A percentile compares a stretch with the other conserved stretches of the same genome.
Conservation (phyloP, 1,284 basidiomycete species). For the Stereum hirsutum region DNA sequence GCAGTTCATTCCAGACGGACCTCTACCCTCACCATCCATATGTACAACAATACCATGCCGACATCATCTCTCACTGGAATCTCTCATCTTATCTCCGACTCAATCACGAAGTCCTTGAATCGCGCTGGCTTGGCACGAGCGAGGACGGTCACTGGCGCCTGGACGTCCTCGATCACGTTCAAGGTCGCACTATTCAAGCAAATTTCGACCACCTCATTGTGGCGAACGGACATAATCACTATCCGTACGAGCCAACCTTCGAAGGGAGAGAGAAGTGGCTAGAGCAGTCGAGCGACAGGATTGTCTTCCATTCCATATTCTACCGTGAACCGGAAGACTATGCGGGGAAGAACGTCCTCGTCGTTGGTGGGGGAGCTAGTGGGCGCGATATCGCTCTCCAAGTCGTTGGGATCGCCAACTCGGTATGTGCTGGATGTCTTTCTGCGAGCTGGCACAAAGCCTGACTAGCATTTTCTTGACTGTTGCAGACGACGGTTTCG, state of each 20-base stretch:
- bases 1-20: no score
- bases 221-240: slow-evolving; percentile 44
- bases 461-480: no score
- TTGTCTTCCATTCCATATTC: slow-evolving; percentile 44
- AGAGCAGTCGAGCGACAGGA: slow-evolving; percentile 18
- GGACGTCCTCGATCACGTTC: slow-evolving; percentile 10
- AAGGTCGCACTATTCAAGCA: slow-evolving; percentile 7
- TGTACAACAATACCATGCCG: slow-evolving; percentile 35
- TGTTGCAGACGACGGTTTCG: slow-evolving; percentile 41
- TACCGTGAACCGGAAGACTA: slow-evolving; percentile 40
- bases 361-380: slow-evolving; percentile 44
- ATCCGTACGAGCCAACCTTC: slow-evolving; percentile 36
- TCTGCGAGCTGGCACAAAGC: not conserved
- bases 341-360: slow-evolving; percentile 31
- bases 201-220: slow-evolving; percentile 44
- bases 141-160: slow-evolving; percentile 7
- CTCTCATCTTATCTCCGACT: slow-evolving; percentile 31
- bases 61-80: slow-evolving; percentile 29
- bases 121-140: slow-evolving; percentile 34
- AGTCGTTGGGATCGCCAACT: slow-evolving; percentile 27
- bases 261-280: slow-evolving; percentile 40
- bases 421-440: slow-evolving; percentile 23
- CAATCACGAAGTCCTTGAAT: slow-evolving; percentile 28
- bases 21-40: slow-evolving; percentile 39
- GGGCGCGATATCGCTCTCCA: slow-evolving; percentile 38